A percentile compares a stretch with the other conserved stretches of the same genome.
Conservation (phyloP, 768 basidiomycete species). For the Calocybe cyanea region DNA sequence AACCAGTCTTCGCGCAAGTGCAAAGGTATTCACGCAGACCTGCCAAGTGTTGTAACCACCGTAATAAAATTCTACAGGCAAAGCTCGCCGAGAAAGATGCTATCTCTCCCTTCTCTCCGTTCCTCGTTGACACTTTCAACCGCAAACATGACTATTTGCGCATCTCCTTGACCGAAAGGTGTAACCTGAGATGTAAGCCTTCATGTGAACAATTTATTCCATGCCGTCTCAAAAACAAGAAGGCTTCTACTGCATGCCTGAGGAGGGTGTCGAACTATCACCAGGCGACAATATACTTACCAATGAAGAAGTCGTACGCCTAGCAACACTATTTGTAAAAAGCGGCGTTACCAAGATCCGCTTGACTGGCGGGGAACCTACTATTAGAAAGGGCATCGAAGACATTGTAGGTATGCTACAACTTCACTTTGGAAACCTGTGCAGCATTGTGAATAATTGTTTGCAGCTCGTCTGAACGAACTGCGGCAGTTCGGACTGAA, state of each 20-base stretch:
- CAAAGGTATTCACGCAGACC: constrained; percentile 9
- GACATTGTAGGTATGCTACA: constrained; percentile 56
- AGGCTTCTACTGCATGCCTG: constrained; percentile 95
- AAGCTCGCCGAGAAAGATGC: constrained; percentile 55
- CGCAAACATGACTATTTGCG: constrained; percentile 83
- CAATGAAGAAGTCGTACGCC: constrained; percentile 69
- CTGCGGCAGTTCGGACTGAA: constrained; percentile 60
- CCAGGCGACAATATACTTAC: constrained; percentile 67
- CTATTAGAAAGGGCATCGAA: constrained; percentile 69
- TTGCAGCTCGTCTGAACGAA: constrained; percentile 54
- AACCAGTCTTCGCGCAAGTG: constrained; percentile 16
- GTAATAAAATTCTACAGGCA: constrained; percentile 33
- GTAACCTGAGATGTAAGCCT: constrained; percentile 75
- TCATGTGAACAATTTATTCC: neutral
- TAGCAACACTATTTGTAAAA: constrained; percentile 73
- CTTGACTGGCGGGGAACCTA: constrained; percentile 87
- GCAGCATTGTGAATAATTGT: neutral
- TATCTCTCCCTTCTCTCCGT: constrained; percentile 41
- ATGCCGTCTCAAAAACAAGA: constrained; percentile 7
- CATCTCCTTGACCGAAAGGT: constrained; percentile 81
- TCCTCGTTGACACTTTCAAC: constrained; percentile 61
- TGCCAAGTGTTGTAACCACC: neutral
- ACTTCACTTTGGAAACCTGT: neutral
- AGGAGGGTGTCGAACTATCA: constrained; percentile 71
- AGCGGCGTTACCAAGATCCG: constrained; percentile 86